Conservation (phyloP, 192 early-diverging fungal genomes). For the Backusella australiensis region DNA sequence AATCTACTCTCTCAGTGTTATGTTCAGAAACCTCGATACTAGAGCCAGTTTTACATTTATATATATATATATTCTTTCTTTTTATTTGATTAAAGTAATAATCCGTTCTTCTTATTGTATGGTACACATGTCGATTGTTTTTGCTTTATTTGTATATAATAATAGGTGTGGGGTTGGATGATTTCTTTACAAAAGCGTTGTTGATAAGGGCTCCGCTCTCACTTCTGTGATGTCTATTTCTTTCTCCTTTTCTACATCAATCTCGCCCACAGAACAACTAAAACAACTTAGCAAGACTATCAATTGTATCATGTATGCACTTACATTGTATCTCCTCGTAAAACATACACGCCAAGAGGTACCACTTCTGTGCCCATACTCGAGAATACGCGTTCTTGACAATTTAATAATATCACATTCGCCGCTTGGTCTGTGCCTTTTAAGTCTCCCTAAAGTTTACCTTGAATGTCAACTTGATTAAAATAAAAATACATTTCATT, state of each 20-base stretch:
- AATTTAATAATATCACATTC: constrained; percentile 50
- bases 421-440: constrained; percentile 53
- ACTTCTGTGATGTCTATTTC: constrained; percentile 34
- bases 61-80: too few species aligned
- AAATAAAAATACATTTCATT: neutral
- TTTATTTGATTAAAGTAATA: too few species aligned
- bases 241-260: constrained; percentile 37
- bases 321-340: constrained; percentile 58
- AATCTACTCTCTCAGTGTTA: constrained; percentile 47
- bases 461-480: neutral
- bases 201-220: constrained; percentile 30
- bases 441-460: constrained; percentile 45
- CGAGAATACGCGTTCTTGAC: constrained; percentile 55
- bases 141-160: neutral
- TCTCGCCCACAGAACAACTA: constrained; percentile 37
- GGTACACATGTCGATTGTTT: neutral
- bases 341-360: constrained; percentile 50
- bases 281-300: neutral
- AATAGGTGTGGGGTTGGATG: too few species aligned
- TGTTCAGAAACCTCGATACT: neutral
- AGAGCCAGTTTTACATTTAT: neutral
- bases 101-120: neutral
- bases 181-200: neutral
- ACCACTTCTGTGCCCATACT: constrained; percentile 45
- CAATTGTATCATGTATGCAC: neutral